A percentile compares a stretch with the other conserved stretches of the same genome.
These are phyloP conservation scores for Schizopora paradoxa DNA, from an alignment of 1,284 basidiomycete genomes.

Conservation along the genomic window DNA sequence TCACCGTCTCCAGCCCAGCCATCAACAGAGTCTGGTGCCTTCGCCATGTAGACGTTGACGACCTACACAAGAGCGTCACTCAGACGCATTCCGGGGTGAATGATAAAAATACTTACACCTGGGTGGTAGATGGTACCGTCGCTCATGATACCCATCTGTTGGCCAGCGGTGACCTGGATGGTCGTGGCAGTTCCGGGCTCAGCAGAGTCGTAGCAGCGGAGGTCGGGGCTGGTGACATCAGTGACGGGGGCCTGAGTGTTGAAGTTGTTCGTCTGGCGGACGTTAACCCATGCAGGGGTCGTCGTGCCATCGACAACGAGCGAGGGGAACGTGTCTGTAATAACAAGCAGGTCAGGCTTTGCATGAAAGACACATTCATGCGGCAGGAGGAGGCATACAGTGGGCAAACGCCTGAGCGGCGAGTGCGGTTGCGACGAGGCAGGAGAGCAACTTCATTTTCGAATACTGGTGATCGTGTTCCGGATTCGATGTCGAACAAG, in stretches of 20 bases:
- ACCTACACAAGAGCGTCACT: constrained; percentile 21
- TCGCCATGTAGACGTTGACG: constrained; percentile 38
- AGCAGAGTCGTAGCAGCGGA: constrained; percentile 37
- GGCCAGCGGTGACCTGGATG: constrained; percentile 33
- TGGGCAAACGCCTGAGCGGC: constrained; percentile 11
- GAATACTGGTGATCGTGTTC: too few relatives aligned
- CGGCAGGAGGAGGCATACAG: constrained; percentile 7
- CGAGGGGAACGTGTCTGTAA: constrained; percentile 37
- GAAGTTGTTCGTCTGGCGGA: constrained; percentile 41
- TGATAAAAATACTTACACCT: constrained; percentile 27
- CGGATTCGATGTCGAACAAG: too few relatives aligned
- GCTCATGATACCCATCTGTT: constrained; percentile 29
- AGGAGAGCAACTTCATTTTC: constrained; percentile 13
- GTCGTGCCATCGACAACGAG: constrained; percentile 34
- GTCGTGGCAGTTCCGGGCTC: constrained; percentile 32
- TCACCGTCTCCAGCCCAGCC: constrained; percentile 33
- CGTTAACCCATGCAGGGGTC: constrained; percentile 36
- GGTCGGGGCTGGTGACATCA: constrained; percentile 33
- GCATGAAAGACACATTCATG: background rate
- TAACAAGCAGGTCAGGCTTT: background rate
- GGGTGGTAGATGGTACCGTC: constrained; percentile 36
- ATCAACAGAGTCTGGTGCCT: constrained; percentile 31
- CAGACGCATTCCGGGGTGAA: background rate
- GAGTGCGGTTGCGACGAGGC: constrained; percentile 5
- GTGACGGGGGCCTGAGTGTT: constrained; percentile 34